Conservation (phyloP, 331 rosid genomes). For the Acacia pycnantha region DNA sequence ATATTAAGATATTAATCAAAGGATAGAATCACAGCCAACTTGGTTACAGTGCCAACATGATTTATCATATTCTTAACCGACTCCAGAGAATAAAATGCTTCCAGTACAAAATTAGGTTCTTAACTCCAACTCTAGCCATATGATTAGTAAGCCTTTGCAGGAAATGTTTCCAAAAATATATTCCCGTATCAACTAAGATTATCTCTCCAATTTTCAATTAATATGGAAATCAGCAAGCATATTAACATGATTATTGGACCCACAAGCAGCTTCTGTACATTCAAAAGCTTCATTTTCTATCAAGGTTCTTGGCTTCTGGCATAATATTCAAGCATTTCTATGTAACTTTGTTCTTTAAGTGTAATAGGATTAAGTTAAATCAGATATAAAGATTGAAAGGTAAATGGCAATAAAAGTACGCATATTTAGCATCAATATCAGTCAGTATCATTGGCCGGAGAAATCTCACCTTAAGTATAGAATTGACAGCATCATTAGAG, state of each 20-base stretch:
- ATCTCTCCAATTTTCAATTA: constrained; percentile 7
- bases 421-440: constrained; percentile 8
- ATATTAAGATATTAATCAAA: constrained; percentile 21
- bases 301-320: background rate
- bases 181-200: background rate
- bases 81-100: background rate
- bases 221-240: constrained; percentile 7
- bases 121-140: background rate
- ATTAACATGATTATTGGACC: background rate
- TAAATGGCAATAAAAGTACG: background rate
- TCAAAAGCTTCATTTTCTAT: background rate
- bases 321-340: constrained; percentile 1
- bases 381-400: constrained; percentile 12
- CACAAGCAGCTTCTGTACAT: background rate
- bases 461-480: constrained; percentile 69
- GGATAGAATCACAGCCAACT: constrained; percentile 2
- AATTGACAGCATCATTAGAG: constrained; percentile 70
- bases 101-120: constrained; percentile 12
- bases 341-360: background rate
- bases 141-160: background rate
- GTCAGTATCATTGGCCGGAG: constrained; percentile 15
- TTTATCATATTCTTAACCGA: constrained; percentile 12
- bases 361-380: background rate
- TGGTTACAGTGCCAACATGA: constrained; percentile 11
- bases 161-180: background rate